Conservation (phyloP, 2,329 filamentous ascomycete genomes). For the Fusarium sp. region DNA sequence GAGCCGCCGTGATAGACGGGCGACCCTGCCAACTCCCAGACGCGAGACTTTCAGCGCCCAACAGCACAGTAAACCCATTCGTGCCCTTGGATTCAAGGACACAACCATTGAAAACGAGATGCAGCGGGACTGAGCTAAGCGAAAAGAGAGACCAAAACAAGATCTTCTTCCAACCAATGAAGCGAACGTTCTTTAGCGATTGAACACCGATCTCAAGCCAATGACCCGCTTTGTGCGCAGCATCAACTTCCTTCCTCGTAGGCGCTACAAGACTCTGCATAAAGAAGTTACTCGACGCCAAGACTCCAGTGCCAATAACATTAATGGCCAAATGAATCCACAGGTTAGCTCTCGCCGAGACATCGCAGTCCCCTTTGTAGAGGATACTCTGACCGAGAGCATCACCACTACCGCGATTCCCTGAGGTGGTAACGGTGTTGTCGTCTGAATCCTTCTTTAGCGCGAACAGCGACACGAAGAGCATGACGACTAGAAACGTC, state of each 20-base stretch:
- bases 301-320: conserved; percentile 42
- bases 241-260: conserved; percentile 48
- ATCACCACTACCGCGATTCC: not conserved
- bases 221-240: conserved; percentile 16
- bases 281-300: conserved; percentile 52
- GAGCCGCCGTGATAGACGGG: not conserved
- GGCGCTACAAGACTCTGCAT: conserved; percentile 52
- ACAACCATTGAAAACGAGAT: conserved; percentile 27
- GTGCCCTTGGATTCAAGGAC: conserved; percentile 26
- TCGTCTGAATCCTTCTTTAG: not conserved
- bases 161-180: conserved; percentile 6
- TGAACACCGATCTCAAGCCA: conserved; percentile 44
- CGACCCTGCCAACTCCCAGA: conserved; percentile 3
- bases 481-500: not conserved
- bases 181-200: conserved; percentile 31
- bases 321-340: conserved; percentile 36
- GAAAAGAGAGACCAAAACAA: conserved; percentile 22
- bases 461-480: conserved; percentile 24
- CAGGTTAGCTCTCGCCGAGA: not conserved
- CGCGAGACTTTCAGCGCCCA: conserved; percentile 1
- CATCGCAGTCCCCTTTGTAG: conserved; percentile 5
- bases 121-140: conserved; percentile 18
- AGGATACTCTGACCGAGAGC: conserved; percentile 14
- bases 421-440: accelerated
- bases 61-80: conserved; percentile 20